Conservation (phyloP, 2,329 filamentous ascomycete species). For the Ustulina deusta region DNA sequence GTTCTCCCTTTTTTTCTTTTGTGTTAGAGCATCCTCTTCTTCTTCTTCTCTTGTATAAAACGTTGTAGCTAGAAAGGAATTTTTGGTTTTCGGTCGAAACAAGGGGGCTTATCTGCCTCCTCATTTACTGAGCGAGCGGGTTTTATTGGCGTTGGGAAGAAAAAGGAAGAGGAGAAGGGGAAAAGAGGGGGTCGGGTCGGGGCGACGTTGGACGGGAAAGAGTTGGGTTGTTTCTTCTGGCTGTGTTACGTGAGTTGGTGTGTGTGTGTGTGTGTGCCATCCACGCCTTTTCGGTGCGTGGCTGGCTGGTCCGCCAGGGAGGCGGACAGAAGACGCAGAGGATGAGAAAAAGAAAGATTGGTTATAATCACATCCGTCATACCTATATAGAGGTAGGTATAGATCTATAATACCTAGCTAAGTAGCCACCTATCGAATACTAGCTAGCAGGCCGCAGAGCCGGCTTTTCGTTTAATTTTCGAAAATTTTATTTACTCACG, state of each 20-base stretch:
- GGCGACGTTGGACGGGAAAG: not conserved
- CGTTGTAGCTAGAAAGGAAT: not conserved
- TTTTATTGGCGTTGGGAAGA: not conserved
- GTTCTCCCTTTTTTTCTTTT: slow-evolving; percentile 21
- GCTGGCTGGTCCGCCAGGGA: not conserved
- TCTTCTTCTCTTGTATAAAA: no score
- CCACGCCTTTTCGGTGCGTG: not conserved
- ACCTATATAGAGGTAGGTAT: not conserved
- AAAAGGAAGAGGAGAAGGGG: not conserved
- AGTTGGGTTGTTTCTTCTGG: slow-evolving; percentile 6
- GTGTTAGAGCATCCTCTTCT: slow-evolving; percentile 20
- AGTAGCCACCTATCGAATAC: slow-evolving; percentile 16
- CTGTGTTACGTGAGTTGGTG: not conserved
- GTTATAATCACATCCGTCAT: not conserved
- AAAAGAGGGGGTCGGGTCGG: not conserved
- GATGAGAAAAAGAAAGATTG: not conserved
- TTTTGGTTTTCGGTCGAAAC: not conserved
- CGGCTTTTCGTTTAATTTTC: slow-evolving; percentile 1
- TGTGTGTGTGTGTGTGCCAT: not conserved
- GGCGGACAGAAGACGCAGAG: not conserved
- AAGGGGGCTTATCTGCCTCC: not conserved
- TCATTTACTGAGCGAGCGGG: not conserved
- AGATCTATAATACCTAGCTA: slow-evolving; percentile 26
- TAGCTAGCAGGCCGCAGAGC: not conserved
- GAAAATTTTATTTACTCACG: not conserved